Evolutionary conservation across 83 land plant genomes (phyloP).

Genomic region (Diphasiastrum complanatum): DNA sequence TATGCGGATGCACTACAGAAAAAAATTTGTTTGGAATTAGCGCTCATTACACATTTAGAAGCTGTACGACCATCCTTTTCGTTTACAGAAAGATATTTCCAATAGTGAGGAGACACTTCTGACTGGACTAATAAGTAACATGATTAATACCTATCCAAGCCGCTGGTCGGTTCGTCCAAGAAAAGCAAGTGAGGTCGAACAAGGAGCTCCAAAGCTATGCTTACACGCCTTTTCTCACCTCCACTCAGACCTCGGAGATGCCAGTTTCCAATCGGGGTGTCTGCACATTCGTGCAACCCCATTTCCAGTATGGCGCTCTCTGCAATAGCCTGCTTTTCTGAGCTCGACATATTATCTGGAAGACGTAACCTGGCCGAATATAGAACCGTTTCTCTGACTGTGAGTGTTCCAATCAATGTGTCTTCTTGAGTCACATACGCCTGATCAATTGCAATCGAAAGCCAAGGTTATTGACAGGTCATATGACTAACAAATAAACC

Average conservation of each 20-base stretch:
- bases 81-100: too few species aligned
- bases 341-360: constrained; percentile 44
- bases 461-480: neutral
- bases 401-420: constrained; percentile 71
- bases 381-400: constrained; percentile 74
- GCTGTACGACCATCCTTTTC: too few species aligned
- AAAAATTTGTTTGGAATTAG: neutral
- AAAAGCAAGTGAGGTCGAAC: constrained; percentile 70
- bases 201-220: constrained; percentile 82
- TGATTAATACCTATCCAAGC: constrained; percentile 70
- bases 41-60: too few species aligned
- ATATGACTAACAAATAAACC: neutral
- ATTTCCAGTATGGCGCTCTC: constrained; percentile 81
- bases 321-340: constrained; percentile 43
- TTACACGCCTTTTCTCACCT: constrained; percentile 84
- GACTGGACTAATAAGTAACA: neutral
- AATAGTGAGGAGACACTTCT: too few species aligned
- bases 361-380: constrained; percentile 79
- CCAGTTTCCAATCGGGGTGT: constrained; percentile 78
- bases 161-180: constrained; percentile 92
- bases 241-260: constrained; percentile 69
- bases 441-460: constrained; percentile 35
- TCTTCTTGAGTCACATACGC: constrained; percentile 79
- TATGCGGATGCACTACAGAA: constrained; percentile 76
- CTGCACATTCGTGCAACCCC: constrained; percentile 79